Conservation (phyloP, 768 basidiomycete genomes). For the Serendipita sp. region DNA sequence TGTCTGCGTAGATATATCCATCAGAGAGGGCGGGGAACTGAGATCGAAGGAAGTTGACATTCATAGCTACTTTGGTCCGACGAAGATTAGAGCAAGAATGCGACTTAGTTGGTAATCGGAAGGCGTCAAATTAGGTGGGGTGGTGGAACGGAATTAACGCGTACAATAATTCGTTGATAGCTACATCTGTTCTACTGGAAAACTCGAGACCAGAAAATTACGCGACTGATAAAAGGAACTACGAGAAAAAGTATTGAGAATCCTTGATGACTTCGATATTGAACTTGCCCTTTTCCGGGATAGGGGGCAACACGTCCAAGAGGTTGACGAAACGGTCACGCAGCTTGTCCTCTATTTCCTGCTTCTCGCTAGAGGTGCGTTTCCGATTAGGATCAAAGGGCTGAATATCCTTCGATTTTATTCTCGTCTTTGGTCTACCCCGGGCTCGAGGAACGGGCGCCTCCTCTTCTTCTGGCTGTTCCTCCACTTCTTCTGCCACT, state of each 20-base stretch:
- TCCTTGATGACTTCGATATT: slow-evolving; percentile 67
- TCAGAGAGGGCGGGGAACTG: slow-evolving; percentile 46
- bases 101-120: too few species aligned
- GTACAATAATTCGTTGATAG: background rate
- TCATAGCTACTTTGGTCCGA: slow-evolving; percentile 20
- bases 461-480: background rate
- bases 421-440: background rate
- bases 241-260: slow-evolving; percentile 91
- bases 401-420: background rate
- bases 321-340: slow-evolving; percentile 46
- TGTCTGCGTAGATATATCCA: slow-evolving; percentile 57
- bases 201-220: background rate
- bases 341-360: slow-evolving; percentile 10
- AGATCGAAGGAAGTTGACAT: slow-evolving; percentile 36
- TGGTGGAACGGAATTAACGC: background rate
- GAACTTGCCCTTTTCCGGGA: slow-evolving; percentile 77
- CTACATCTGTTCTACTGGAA: background rate
- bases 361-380: slow-evolving; percentile 6
- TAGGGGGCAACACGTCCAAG: slow-evolving; percentile 56
- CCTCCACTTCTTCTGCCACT: slow-evolving; percentile 12
- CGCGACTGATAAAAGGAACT: slow-evolving; percentile 14
- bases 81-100: too few species aligned
- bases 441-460: background rate
- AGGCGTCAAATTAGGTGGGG: too few species aligned
- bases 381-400: background rate